Evolutionary conservation across 1,284 basidiomycete species (phyloP).

Genomic region (Gymnopus androsaceus): DNA sequence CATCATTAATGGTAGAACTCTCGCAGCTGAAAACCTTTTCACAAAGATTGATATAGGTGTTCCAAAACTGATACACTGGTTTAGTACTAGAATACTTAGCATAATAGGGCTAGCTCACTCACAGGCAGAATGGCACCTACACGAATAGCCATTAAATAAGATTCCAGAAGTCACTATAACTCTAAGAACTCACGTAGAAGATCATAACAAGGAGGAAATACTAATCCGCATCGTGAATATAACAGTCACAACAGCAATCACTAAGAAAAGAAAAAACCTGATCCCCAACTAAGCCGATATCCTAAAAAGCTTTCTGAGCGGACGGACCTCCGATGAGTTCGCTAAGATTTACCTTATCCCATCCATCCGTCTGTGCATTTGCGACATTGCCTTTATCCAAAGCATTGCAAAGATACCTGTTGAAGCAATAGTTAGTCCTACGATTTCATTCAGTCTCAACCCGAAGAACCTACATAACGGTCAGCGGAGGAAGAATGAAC

Average conservation of each 20-base stretch:
- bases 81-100: not conserved
- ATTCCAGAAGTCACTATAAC: too few relatives aligned
- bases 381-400: constrained; percentile 58
- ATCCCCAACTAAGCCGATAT: constrained; percentile 40
- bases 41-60: constrained; percentile 50
- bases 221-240: constrained; percentile 24
- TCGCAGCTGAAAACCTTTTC: constrained; percentile 48
- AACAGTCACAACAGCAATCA: too few relatives aligned
- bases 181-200: constrained; percentile 38
- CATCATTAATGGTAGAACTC: constrained; percentile 50
- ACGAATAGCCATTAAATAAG: constrained; percentile 9
- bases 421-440: not conserved
- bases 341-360: constrained; percentile 38
- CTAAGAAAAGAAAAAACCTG: constrained; percentile 31
- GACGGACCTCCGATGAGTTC: not conserved
- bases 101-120: constrained; percentile 18
- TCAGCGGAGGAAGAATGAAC: constrained; percentile 40
- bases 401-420: constrained; percentile 51
- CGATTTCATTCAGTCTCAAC: not conserved
- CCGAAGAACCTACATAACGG: constrained; percentile 37
- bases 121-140: constrained; percentile 47
- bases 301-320: constrained; percentile 25
- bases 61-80: constrained; percentile 36
- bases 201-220: constrained; percentile 52
- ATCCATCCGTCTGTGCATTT: constrained; percentile 54